A percentile compares a stretch with the other conserved stretches of the same genome.
These are phyloP conservation scores for Podaxis sp. DNA, from an alignment of 768 basidiomycete species.

Conservation along the genomic window DNA sequence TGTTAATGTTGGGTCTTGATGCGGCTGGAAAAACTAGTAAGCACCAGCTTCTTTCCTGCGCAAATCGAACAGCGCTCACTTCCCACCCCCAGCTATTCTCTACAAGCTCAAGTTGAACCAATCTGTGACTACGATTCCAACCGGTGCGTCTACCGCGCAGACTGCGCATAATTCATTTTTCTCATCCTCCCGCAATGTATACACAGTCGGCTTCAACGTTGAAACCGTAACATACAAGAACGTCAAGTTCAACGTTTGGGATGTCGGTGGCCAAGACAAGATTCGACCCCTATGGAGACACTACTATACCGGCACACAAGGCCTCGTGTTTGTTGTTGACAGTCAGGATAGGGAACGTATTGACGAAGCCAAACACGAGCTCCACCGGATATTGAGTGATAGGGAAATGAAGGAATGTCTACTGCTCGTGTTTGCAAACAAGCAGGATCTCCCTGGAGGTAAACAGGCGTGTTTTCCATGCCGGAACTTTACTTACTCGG, in stretches of 20 bases:
- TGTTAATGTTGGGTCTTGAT: constrained; percentile 96
- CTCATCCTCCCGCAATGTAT: constrained; percentile 10
- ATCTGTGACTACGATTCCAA: constrained; percentile 97
- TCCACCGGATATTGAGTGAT: constrained; percentile 94
- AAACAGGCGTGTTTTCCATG: constrained; percentile 23
- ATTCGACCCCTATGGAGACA: constrained; percentile 98
- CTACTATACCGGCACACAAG: constrained; percentile 99
- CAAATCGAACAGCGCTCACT: constrained; percentile 11
- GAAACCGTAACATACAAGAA: constrained; percentile 99
- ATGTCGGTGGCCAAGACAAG: constrained; percentile 99
- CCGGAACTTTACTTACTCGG: neutral
- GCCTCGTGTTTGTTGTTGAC: constrained; percentile 97
- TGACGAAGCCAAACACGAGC: constrained; percentile 94
- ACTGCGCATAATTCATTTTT: neutral
- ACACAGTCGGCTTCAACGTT: constrained; percentile 93
- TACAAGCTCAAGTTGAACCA: constrained; percentile 99
- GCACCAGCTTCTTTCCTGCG: constrained; percentile 28
- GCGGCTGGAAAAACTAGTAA: constrained; percentile 98
- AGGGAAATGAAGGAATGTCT: constrained; percentile 98
- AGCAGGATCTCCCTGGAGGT: constrained; percentile 98
- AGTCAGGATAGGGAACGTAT: constrained; percentile 94
- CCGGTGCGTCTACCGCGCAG: constrained; percentile 52
- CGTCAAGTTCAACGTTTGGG: constrained; percentile 94
- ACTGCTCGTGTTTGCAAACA: constrained; percentile 98
- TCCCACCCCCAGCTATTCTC: constrained; percentile 71